Percentiles rank a stretch among this genome's conserved stretches.
phyloP scores from a whole-genome alignment of 2,329 filamentous ascomycete species.

The Xylaria sp. region DNA sequence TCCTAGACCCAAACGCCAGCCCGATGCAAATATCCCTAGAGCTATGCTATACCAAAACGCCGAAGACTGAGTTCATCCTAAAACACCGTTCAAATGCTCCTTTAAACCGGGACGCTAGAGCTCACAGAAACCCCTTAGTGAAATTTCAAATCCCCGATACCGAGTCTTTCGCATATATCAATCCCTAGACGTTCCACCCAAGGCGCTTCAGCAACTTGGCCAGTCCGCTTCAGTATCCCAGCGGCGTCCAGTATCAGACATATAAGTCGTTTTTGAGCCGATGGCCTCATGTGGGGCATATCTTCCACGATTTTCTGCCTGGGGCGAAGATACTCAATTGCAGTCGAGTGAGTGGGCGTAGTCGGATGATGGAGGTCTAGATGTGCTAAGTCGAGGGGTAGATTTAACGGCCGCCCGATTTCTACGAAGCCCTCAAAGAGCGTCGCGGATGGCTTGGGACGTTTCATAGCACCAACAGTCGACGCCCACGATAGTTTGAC shows the following conservation, averaged over 20 bases:
- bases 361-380: constrained; percentile 61
- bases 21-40: constrained; percentile 24
- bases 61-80: constrained; percentile 1
- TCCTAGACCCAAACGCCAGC: constrained; percentile 26
- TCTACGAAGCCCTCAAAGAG: constrained; percentile 60
- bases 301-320: constrained; percentile 12
- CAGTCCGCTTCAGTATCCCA: constrained; percentile 33
- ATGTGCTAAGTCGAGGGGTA: constrained; percentile 57
- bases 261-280: constrained; percentile 19
- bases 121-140: constrained; percentile 14
- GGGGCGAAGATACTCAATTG: constrained; percentile 51
- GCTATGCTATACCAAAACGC: constrained; percentile 16
- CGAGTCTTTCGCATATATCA: constrained; percentile 29
- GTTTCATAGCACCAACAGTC: constrained; percentile 56
- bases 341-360: constrained; percentile 52
- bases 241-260: constrained; percentile 37
- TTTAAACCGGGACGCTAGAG: constrained; percentile 20
- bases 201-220: constrained; percentile 33
- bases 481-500: constrained; percentile 55
- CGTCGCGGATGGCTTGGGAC: constrained; percentile 51
- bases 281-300: constrained; percentile 1
- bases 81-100: neutral
- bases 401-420: constrained; percentile 49
- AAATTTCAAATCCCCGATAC: constrained; percentile 29
- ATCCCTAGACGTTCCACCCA: constrained; percentile 35